These are phyloP conservation scores for Chrysophaeum taylorii DNA, from an alignment of 352 stramenopile species.

Conservation along the genomic window DNA sequence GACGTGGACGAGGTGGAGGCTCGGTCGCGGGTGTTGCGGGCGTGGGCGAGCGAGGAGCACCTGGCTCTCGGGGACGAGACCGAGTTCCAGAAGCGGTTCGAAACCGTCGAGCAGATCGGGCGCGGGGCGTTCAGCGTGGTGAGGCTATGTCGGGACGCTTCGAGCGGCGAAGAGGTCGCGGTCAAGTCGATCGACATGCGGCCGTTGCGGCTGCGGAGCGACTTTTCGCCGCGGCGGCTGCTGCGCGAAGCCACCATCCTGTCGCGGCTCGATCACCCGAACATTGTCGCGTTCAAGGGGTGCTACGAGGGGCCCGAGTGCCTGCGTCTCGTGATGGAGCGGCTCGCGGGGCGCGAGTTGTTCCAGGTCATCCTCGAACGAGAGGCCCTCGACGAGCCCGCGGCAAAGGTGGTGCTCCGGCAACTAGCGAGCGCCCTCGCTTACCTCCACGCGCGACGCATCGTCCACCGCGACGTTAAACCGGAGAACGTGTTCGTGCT, in stretches of 20 bases:
- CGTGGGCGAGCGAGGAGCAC: too few species aligned
- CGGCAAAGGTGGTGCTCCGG: constrained; percentile 65
- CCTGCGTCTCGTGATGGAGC: constrained; percentile 76
- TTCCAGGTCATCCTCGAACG: constrained; percentile 74
- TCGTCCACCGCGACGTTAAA: constrained; percentile 76
- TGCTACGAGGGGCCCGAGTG: constrained; percentile 66
- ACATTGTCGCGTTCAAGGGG: constrained; percentile 74
- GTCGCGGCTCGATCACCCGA: constrained; percentile 68
- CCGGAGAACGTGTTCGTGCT: constrained; percentile 41
- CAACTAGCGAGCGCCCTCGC: constrained; percentile 74
- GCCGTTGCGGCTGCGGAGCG: constrained; percentile 53
- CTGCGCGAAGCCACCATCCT: constrained; percentile 54
- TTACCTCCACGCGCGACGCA: constrained; percentile 69
- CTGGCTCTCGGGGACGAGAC: neutral
- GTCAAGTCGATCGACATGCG: constrained; percentile 71
- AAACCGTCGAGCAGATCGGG: neutral
- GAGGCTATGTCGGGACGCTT: too few species aligned
- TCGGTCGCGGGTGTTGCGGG: too few species aligned
- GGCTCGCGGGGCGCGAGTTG: constrained; percentile 66
- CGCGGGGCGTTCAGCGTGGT: constrained; percentile 17
- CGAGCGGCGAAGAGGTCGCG: neutral
- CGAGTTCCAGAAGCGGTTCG: neutral
- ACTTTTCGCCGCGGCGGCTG: constrained; percentile 69
- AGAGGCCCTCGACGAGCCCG: constrained; percentile 53
- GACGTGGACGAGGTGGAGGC: too few species aligned